Base-by-base conservation (phyloP, 2,329 filamentous ascomycete species). In the Aspergillus puulaauensis region DNA sequence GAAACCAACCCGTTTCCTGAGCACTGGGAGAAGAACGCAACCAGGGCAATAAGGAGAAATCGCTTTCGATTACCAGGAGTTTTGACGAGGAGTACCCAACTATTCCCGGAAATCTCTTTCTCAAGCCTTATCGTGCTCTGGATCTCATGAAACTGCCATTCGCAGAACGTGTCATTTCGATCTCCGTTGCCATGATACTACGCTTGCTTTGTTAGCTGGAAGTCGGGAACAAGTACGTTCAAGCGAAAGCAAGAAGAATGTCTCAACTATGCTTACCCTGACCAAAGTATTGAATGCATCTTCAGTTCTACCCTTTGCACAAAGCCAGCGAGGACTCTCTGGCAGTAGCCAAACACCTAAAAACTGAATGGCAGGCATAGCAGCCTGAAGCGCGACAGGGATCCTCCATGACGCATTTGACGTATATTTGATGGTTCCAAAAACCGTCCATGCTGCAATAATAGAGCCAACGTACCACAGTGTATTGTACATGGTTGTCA, bases 281-380 rank as follows among this genome's bases (percentile, higher is more conserved):
- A 70, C 74, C 17, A 73, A 53, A 21, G 70, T 59, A 9, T 68
- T 56, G 14, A 68, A 61, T 6, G 66, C 71, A 23, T 68, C 63
- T 12, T 71, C 65, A 15, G 66, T 53, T 39, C 66, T 64, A 23
- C 68, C 68, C 46, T 69, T 70, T 15, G 65, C 66, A 51, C 72
- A 66, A 39, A 67, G 55, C 48, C 63, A 90, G 0, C 87, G 78
- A 0, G 86, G 86, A 0, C 83, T 86, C 60, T 90, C 87, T 0
- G 86, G 87, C 64, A 89, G 84, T 70, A 86, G 83, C 80, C 83
- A 85, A 21, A 87, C 79, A 6, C 79, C 68, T 1, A 65, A 64
- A 47, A 88, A 72, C 2, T 88, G 77, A 1, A 82, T 54, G 3
- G 86, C 60, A 0, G 88, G 79, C 1, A 85, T 84, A 0, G 85